Evolutionary conservation across 768 basidiomycete species (phyloP), one percentile per base, ranked within the genome.

Genomic region (Naganishia friedmannii): DNA sequence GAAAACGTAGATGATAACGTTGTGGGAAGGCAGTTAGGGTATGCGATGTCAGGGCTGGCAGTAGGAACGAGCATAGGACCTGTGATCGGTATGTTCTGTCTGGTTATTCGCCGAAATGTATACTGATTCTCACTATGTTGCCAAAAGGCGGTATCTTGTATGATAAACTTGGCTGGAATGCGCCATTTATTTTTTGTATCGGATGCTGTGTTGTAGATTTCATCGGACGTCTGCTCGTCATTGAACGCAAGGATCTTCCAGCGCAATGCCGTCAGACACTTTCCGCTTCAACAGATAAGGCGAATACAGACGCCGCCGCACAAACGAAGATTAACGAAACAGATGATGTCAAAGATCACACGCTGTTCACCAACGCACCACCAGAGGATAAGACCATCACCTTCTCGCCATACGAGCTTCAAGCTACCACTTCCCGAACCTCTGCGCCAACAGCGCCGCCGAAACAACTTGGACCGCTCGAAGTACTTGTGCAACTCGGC

Each of bases 151-250:
- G 78, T 12, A 74, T 75, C 0, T 46, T 79, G 42, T 79, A 79
- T 54, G 67, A 67, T 17, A 26, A 39, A 8, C 51, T 79, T 17
- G 78, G 78, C 37, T 79, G 78, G 78, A 57, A 79, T 39, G 73
- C 77, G 2, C 78, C 78, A 3, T 77, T 76, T 69, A 73, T 79
- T 31, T 78, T 79, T 60, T 71, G 69, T 63, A 78, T 79, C 60
- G 70, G 74, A 65, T 55, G 74, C 53, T 71, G 66, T n/a, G 71
- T 65, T 0, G 48, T 75, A 32, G 78, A 79, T 66, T 70, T 77
- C 23, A 45, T 78, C 32, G 70, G 70, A 5, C 75, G 78, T 4
- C 54, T 79, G 5, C 67, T 77, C 26, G 73, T 79, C 39, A 67
- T 79, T 32, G 78, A 79, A 53, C 74, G 73, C 37, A 75, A 74